These are phyloP conservation scores for Tylopilus rubrobrunneus DNA, from an alignment of 768 basidiomycete genomes.

Conservation along the genomic window DNA sequence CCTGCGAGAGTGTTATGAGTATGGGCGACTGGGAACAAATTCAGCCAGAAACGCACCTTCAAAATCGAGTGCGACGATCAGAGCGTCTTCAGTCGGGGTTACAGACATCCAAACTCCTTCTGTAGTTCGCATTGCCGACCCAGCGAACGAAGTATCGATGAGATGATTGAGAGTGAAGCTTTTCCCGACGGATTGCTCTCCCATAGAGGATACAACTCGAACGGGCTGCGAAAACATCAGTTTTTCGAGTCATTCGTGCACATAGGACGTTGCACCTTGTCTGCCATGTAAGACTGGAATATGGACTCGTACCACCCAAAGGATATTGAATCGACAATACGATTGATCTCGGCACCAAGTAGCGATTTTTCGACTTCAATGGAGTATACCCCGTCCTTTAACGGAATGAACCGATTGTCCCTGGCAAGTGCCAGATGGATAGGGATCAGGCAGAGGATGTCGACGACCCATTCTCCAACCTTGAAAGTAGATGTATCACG, in stretches of 20 bases:
- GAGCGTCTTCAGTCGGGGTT: constrained; percentile 50
- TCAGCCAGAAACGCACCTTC: constrained; percentile 40
- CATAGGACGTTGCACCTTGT: constrained; percentile 36
- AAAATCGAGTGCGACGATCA: constrained; percentile 63
- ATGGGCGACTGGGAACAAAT: neutral
- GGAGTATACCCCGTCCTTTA: constrained; percentile 55
- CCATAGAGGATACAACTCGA: constrained; percentile 65
- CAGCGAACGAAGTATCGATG: constrained; percentile 60
- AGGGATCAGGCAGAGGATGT: constrained; percentile 58
- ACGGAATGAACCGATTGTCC: constrained; percentile 58
- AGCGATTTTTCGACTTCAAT: constrained; percentile 47
- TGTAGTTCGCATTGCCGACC: constrained; percentile 60
- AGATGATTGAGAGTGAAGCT: constrained; percentile 56
- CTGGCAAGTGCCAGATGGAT: constrained; percentile 59
- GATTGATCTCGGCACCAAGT: constrained; percentile 55
- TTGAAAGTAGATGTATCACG: constrained; percentile 35
- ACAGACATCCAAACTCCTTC: constrained; percentile 68
- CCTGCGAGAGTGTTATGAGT: constrained; percentile 31
- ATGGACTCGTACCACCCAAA: constrained; percentile 67
- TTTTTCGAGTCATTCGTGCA: neutral
- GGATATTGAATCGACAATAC: constrained; percentile 52
- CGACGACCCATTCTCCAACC: constrained; percentile 59
- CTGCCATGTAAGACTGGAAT: constrained; percentile 58
- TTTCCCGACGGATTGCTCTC: constrained; percentile 65
- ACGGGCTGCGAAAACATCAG: constrained; percentile 41